Base-by-base conservation (phyloP, 768 basidiomycete species). In the Lactarius evosmus region DNA sequence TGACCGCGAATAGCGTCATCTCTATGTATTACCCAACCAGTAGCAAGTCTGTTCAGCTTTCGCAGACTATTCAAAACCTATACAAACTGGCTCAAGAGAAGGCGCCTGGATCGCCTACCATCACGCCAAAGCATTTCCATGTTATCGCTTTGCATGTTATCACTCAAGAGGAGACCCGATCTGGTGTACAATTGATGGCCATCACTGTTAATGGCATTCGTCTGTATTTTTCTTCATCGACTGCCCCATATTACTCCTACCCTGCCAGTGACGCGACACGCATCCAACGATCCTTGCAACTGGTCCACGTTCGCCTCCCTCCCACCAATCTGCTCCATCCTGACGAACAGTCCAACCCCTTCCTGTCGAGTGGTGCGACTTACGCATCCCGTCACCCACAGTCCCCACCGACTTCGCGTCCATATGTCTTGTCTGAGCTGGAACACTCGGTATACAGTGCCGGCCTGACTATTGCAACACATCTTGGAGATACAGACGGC, bases 201-300 rank as follows among this genome's bases (percentile, higher is more conserved):
- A 76, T 95, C 53, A 93, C 94, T 27, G 78, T 81, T 32, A 94
- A 88, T 57, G 95, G 92, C 14, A 84, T 89, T 3, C 86, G 95
- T 56, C 79, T 96, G 1, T 98, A 92, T 78, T 93, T 97, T 72
- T 82, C 83, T 1, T 82, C 88, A 3, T 77, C 82, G 4, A 70
- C 76, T 0, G 75, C 76, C 56, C 73, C 76, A 25, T 83, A 82
- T 66, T 76, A 77, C 27, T 87, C 85, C 72, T 76, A 81, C 50
- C 83, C 81, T 65, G 75, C 75, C 19, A 71, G 56, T 49, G 61
- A 66, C 30, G 46, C 68, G 36, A 36, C 70, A 3, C 72, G 71
- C 71, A 67, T 66, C 60, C 71, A 63, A 60, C 78, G 84, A 29
- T 75, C 81, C 40, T 78, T 93, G 40, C 84, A 88, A 67, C 81